Percentiles rank a stretch among this genome's conserved stretches.
These are phyloP conservation scores for Apiotrichum montevideense DNA, from an alignment of 1,284 basidiomycete genomes.

Conservation along the genomic window DNA sequence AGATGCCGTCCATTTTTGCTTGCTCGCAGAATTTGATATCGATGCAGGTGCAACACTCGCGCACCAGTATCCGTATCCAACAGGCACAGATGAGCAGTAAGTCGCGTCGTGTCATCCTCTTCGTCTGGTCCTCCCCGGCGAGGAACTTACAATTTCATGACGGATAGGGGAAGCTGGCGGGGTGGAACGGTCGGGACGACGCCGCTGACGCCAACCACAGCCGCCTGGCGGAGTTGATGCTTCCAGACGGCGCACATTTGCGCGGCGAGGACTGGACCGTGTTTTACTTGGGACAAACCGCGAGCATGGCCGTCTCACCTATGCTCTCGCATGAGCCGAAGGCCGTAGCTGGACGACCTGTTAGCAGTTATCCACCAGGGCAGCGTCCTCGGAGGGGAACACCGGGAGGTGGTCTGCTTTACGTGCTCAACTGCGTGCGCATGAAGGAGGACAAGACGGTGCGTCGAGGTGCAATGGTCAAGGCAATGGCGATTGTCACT, in stretches of 20 bases:
- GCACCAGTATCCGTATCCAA: conserved; percentile 86
- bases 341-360: conserved; percentile 16
- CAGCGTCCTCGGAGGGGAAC: conserved; percentile 32
- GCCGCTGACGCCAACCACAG: conserved; percentile 48
- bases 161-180: too few species aligned
- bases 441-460: conserved; percentile 87
- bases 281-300: conserved; percentile 92
- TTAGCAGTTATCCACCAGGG: conserved; percentile 13
- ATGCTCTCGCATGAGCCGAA: conserved; percentile 54
- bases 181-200: background rate
- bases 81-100: conserved; percentile 86
- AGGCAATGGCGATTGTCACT: conserved; percentile 93
- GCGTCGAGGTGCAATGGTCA: conserved; percentile 87
- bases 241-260: conserved; percentile 93
- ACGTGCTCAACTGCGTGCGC: conserved; percentile 90
- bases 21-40: conserved; percentile 94
- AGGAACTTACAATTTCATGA: too few species aligned
- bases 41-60: conserved; percentile 82
- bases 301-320: conserved; percentile 75
- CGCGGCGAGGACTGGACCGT: conserved; percentile 96
- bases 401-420: conserved; percentile 59
- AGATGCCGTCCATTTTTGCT: conserved; percentile 80
- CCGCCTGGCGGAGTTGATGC: conserved; percentile 91
- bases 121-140: background rate
- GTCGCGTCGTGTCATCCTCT: conserved; percentile 25